phyloP scores from a whole-genome alignment of 352 stramenopile genomes.

The Phytophthora hybrid region DNA sequence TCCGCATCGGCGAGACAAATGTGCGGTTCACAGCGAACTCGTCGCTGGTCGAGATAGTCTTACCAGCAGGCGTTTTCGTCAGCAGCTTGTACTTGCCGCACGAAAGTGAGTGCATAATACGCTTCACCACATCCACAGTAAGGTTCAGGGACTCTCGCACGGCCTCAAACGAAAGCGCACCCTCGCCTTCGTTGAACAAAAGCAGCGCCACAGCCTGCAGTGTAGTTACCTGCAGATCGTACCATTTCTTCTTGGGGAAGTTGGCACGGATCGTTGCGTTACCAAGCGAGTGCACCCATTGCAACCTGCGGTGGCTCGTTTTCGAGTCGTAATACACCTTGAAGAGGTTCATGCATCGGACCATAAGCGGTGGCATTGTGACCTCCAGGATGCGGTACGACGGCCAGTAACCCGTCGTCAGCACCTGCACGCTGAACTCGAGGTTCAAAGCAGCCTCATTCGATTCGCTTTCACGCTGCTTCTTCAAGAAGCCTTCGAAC shows the following conservation, averaged over 20 bases:
- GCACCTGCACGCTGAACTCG: constrained; percentile 97
- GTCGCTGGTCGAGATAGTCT: constrained; percentile 96
- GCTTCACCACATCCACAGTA: constrained; percentile 96
- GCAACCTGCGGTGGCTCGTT: constrained; percentile 95
- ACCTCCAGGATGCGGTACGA: constrained; percentile 98
- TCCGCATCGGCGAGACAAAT: constrained; percentile 97
- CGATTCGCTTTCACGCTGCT: constrained; percentile 71
- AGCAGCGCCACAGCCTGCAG: constrained; percentile 97
- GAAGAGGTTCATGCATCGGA: constrained; percentile 97
- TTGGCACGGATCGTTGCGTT: constrained; percentile 93
- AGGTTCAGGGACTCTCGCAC: constrained; percentile 95
- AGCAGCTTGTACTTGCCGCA: constrained; percentile 99
- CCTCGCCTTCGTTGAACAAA: constrained; percentile 93
- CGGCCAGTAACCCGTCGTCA: constrained; percentile 99
- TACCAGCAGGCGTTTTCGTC: constrained; percentile 92
- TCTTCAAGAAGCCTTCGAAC: constrained; percentile 95
- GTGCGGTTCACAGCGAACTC: constrained; percentile 95
- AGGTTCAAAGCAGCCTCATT: constrained; percentile 67
- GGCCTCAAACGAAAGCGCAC: constrained; percentile 90
- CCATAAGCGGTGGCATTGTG: constrained; percentile 93
- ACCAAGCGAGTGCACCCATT: constrained; percentile 97
- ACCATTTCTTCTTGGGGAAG: constrained; percentile 92
- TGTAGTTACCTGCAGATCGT: constrained; percentile 98
- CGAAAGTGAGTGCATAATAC: constrained; percentile 98
- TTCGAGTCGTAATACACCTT: constrained; percentile 95